Evolutionary conservation across 2,329 filamentous ascomycete species (phyloP), one percentile per base, ranked within the genome.

Genomic region (Diplodia mutila): DNA sequence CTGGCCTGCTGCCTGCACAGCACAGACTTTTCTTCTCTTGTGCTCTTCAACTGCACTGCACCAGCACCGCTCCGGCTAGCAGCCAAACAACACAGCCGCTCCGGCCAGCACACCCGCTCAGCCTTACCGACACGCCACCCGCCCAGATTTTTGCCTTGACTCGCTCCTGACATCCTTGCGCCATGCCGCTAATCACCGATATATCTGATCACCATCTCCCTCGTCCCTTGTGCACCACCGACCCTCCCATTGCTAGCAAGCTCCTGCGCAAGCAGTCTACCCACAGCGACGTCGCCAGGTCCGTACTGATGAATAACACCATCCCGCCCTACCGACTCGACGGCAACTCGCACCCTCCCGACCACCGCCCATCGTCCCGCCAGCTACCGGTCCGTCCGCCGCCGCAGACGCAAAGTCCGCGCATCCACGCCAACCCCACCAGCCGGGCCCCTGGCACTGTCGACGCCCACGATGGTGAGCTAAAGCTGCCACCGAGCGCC

Each of bases 241-340:
- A 66, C 53, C 42, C 64, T 49, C 52, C 32, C 46, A 66, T 66
- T 66, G 21, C 53, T 66, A 66, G 25, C 51, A 57, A 53, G n/a
- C 53, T 48, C 57, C 52, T 48, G 51, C 70, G 69, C 52, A 75
- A 73, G 67, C 75, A 77, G 73, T 78, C 80, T 74, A 81, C 84
- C 73, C 83, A 84, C 74, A 84, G 83, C 64, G 73, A 76, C 69
- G 80, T 83, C 72, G 84, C 84, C 61, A 81, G 82, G 76, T 81
- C 80, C 72, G 82, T 82, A 73, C 82, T 85, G 74, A 83, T 85
- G 80, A 82, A 78, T 53, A 65, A 66, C 68, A 52, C 59, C 61
- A 61, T 61, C 48, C 51, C 66, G 49, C 42, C 49, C 14, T 57
- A 39, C 54, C 74, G 73, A 74, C 71, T 73, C 37, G 70, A 72